Evolutionary conservation across 306 rosid genomes (phyloP).

Genomic region (Quercus cerris): DNA sequence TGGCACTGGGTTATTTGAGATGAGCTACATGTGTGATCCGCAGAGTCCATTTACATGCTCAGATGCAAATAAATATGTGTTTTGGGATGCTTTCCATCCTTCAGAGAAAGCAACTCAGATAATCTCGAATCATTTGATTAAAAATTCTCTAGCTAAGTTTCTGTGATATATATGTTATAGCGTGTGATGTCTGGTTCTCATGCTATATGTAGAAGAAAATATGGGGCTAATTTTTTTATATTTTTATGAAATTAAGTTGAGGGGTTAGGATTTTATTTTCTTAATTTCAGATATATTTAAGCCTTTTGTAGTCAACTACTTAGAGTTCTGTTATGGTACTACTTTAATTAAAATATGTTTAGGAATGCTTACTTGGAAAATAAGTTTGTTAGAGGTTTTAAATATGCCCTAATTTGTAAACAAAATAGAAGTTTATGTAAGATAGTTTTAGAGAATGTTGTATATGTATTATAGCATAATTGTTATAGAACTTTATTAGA

Average conservation of each 20-base stretch:
- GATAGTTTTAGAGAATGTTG: no score
- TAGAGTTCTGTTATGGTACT: no score
- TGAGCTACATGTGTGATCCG: conserved; percentile 30
- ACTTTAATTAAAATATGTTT: no score
- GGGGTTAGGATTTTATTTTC: no score
- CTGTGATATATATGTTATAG: conserved; percentile 13
- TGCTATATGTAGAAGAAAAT: neutral
- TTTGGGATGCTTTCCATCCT: conserved; percentile 53
- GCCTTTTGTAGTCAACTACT: no score
- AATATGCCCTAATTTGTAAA: neutral
- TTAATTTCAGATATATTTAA: no score
- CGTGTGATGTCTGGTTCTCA: neutral
- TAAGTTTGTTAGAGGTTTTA: neutral
- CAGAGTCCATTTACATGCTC: conserved; percentile 39
- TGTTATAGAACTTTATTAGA: no score
- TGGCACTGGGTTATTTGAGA: conserved; percentile 45
- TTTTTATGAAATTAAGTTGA: no score
- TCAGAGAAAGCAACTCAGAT: conserved; percentile 30
- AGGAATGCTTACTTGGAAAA: no score
- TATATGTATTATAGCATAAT: no score
- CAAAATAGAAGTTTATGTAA: no score
- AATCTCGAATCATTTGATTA: conserved; percentile 13
- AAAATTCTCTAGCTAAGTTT: conserved; percentile 28
- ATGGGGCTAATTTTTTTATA: no score
- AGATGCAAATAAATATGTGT: conserved; percentile 43